A percentile compares a stretch with the other conserved stretches of the same genome.
These are phyloP conservation scores for Goniomonas avonlea DNA, from an alignment of 78 protist species.

Conservation along the genomic window DNA sequence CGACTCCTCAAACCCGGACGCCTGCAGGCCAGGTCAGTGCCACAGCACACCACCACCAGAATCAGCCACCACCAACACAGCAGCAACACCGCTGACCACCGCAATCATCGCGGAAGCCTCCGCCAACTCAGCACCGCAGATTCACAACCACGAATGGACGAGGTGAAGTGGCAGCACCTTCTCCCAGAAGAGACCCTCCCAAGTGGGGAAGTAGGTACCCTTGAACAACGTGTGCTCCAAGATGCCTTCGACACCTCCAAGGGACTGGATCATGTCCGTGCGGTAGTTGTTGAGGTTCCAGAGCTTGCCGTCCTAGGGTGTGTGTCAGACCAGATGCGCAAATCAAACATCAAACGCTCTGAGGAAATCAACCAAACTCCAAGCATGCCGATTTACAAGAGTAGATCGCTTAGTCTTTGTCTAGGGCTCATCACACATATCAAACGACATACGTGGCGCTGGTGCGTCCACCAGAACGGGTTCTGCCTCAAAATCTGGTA, in stretches of 20 bases:
- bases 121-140: too few species aligned
- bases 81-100: not conserved
- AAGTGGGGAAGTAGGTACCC: conserved; percentile 98
- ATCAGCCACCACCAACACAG: conserved; percentile 7
- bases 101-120: not conserved
- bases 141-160: conserved; percentile 51
- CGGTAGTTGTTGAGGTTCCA: conserved; percentile 98
- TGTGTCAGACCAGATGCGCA: too few species aligned
- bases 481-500: conserved; percentile 82
- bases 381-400: too few species aligned
- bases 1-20: conserved; percentile 83
- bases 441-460: too few species aligned
- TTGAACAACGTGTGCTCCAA: conserved; percentile 99
- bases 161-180: too few species aligned
- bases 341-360: too few species aligned
- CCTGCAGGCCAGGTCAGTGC: too few species aligned
- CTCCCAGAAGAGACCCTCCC: conserved; percentile 99
- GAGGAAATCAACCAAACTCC: too few species aligned
- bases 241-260: conserved; percentile 99
- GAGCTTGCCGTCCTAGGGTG: conserved; percentile 99
- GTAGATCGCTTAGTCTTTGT: too few species aligned
- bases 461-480: conserved; percentile 99
- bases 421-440: too few species aligned
- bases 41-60: too few species aligned
- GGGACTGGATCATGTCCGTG: conserved; percentile 98